phyloP scores from a whole-genome alignment of 2,329 filamentous ascomycete genomes.

The Daldinia eschscholtzii region DNA sequence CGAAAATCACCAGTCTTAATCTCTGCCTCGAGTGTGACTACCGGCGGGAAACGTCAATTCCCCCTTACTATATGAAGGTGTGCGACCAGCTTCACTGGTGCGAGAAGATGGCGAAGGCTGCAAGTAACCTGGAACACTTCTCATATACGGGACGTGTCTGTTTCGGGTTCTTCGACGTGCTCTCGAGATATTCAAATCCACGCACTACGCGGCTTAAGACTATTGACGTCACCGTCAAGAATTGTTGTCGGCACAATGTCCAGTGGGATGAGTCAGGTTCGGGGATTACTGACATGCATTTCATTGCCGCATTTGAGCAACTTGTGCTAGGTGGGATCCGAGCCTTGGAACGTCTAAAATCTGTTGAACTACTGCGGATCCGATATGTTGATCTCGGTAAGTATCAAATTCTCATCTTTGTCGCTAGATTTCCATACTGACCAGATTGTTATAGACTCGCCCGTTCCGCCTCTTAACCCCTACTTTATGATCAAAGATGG shows the following conservation, averaged over 20 bases:
- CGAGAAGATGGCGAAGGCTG: slow-evolving; percentile 69
- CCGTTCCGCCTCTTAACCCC: slow-evolving; percentile 77
- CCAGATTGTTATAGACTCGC: slow-evolving; percentile 66
- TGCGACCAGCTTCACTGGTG: slow-evolving; percentile 74
- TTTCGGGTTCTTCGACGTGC: slow-evolving; percentile 73
- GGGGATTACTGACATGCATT: slow-evolving; percentile 78
- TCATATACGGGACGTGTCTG: slow-evolving; percentile 80
- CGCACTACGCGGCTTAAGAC: slow-evolving; percentile 69
- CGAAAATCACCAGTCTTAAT: slow-evolving; percentile 71
- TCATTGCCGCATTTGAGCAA: slow-evolving; percentile 78
- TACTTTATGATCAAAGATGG: slow-evolving; percentile 75
- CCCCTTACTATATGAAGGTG: slow-evolving; percentile 72
- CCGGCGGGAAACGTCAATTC: slow-evolving; percentile 71
- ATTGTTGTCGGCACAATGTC: slow-evolving; percentile 72
- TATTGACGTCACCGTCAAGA: slow-evolving; percentile 79
- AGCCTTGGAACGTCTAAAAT: slow-evolving; percentile 68
- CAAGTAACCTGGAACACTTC: slow-evolving; percentile 74
- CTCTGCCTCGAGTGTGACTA: slow-evolving; percentile 80
- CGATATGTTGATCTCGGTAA: slow-evolving; percentile 79
- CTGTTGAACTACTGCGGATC: slow-evolving; percentile 75
- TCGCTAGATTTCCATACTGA: slow-evolving; percentile 32
- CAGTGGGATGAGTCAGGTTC: slow-evolving; percentile 74
- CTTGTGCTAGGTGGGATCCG: slow-evolving; percentile 74
- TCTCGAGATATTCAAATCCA: slow-evolving; percentile 63
- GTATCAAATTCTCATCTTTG: slow-evolving; percentile 38